Evolutionary conservation across 495 filamentous ascomycete genomes (phyloP).

Genomic region (Aspergillus funiculosus): DNA sequence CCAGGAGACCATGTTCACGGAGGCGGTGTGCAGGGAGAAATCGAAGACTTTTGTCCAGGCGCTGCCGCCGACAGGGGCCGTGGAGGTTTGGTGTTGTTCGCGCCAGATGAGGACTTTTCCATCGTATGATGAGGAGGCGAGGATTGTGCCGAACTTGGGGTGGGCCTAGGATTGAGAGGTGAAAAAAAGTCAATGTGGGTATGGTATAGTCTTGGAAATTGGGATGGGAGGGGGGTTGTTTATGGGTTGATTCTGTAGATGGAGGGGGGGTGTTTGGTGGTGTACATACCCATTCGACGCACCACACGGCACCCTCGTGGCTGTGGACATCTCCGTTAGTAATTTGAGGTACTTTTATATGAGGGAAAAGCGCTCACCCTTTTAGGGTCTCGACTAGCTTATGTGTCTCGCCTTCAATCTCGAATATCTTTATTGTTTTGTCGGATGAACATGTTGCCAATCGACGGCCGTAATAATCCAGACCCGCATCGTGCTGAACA

Average conservation of each 20-base stretch:
- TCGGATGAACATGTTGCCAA: conserved; percentile 97
- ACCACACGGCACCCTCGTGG: conserved; percentile 94
- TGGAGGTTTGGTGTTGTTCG: conserved; percentile 58
- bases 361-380: conserved; percentile 56
- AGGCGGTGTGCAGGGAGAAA: conserved; percentile 84
- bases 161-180: conserved; percentile 55
- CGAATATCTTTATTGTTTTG: conserved; percentile 98
- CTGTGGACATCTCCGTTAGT: conserved; percentile 38
- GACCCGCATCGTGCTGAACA: conserved; percentile 87
- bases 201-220: neutral
- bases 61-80: conserved; percentile 42
- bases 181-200: neutral
- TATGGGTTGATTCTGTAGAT: neutral
- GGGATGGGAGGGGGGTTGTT: neutral
- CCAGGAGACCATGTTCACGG: conserved; percentile 94
- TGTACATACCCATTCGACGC: conserved; percentile 74
- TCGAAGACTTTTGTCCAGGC: conserved; percentile 80
- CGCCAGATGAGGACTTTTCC: conserved; percentile 98
- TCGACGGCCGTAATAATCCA: conserved; percentile 96
- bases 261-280: neutral
- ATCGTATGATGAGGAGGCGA: conserved; percentile 90
- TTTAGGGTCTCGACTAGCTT: conserved; percentile 87
- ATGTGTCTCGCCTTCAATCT: conserved; percentile 92
- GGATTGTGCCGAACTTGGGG: conserved; percentile 96
- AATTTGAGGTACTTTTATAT: conserved; percentile 1